Evolutionary conservation across 2,329 filamentous ascomycete genomes (phyloP).

Genomic region (Calcarisporium arbuscula): DNA sequence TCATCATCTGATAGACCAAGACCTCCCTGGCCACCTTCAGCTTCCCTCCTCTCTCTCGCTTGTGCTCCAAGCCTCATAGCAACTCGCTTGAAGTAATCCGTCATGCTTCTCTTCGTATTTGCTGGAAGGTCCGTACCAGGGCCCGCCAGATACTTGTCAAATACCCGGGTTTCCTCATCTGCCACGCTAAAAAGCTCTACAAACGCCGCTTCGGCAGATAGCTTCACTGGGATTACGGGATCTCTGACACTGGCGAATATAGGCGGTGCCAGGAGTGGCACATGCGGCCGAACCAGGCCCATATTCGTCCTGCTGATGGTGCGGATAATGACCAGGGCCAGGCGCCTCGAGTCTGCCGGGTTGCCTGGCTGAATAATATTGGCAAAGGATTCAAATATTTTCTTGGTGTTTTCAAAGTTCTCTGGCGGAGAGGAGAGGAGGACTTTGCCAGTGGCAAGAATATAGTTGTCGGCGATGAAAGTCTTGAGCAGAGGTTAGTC

Average conservation of each 20-base stretch:
- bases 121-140: slow-evolving; percentile 60
- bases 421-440: slow-evolving; percentile 64
- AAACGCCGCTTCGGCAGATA: slow-evolving; percentile 91
- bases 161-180: slow-evolving; percentile 77
- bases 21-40: slow-evolving; percentile 82
- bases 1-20: slow-evolving; percentile 86
- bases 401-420: slow-evolving; percentile 69
- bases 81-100: slow-evolving; percentile 95
- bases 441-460: slow-evolving; percentile 87
- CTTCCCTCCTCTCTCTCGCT: slow-evolving; percentile 81
- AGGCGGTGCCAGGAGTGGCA: slow-evolving; percentile 71
- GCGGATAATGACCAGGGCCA: slow-evolving; percentile 80
- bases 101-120: slow-evolving; percentile 80
- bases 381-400: slow-evolving; percentile 73
- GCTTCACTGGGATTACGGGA: slow-evolving; percentile 86
- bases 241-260: slow-evolving; percentile 90
- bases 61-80: slow-evolving; percentile 78
- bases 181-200: slow-evolving; percentile 85
- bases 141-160: slow-evolving; percentile 81
- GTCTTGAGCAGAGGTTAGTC: slow-evolving; percentile 39
- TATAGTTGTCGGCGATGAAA: slow-evolving; percentile 82
- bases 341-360: slow-evolving; percentile 74
- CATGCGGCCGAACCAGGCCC: slow-evolving; percentile 74
- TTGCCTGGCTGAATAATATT: slow-evolving; percentile 69
- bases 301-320: slow-evolving; percentile 76